Evolutionary conservation across 768 basidiomycete species (phyloP).

Genomic region (Hygrophoropsis aurantiaca): DNA sequence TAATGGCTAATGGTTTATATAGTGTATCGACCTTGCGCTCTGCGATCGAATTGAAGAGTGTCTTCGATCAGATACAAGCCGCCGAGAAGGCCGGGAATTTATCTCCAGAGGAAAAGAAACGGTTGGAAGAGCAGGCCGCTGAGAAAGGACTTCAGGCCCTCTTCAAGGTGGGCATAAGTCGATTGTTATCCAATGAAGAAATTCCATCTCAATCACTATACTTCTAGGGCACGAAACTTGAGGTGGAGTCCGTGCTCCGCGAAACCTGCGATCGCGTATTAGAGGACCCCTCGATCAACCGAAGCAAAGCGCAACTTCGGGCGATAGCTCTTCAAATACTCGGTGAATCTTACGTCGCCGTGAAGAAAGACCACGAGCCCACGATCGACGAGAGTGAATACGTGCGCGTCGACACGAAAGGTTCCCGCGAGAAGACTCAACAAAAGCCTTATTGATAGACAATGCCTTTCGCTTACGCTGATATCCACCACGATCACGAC

Average conservation of each 20-base stretch:
- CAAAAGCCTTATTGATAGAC: constrained; percentile 18
- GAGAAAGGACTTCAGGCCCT: constrained; percentile 90
- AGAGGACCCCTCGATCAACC: constrained; percentile 50
- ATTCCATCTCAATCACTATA: neutral
- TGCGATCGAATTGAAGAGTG: constrained; percentile 84
- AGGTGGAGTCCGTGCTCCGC: constrained; percentile 84
- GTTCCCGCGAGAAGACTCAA: constrained; percentile 49
- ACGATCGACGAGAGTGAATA: constrained; percentile 70
- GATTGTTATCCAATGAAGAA: neutral
- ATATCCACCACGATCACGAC: too few relatives aligned
- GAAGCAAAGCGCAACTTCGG: constrained; percentile 63
- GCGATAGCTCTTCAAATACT: constrained; percentile 83
- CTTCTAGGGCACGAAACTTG: constrained; percentile 80
- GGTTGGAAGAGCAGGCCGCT: constrained; percentile 88
- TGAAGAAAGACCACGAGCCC: constrained; percentile 59
- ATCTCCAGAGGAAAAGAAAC: constrained; percentile 73
- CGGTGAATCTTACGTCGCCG: constrained; percentile 73
- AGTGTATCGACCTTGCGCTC: constrained; percentile 84
- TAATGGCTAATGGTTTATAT: constrained; percentile 4
- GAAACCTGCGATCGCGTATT: constrained; percentile 86
- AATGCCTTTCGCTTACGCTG: too few relatives aligned
- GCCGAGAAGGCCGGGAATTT: constrained; percentile 85
- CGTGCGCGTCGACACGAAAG: constrained; percentile 77
- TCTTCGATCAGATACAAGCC: constrained; percentile 90
- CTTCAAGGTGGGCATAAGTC: constrained; percentile 65